These are phyloP conservation scores for Hemileccinum hortonii DNA, from an alignment of 1,284 basidiomycete species.

Conservation along the genomic window DNA sequence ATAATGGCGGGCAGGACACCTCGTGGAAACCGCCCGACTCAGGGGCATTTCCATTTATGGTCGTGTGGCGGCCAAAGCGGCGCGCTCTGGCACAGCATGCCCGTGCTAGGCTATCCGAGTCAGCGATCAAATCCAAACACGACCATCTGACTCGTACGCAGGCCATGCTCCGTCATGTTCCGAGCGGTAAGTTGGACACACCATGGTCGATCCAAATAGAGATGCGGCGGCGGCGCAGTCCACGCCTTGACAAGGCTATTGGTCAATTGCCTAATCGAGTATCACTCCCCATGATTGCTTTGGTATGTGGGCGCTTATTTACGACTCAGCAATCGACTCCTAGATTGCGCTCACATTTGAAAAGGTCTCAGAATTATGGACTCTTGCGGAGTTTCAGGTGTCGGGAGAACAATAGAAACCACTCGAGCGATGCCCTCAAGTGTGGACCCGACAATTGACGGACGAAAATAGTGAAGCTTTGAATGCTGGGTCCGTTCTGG, in stretches of 20 bases:
- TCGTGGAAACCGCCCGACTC: constrained; percentile 8
- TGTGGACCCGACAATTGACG: constrained; percentile 4
- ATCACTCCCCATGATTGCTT: neutral
- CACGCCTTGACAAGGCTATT: too few species aligned
- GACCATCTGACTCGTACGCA: constrained; percentile 16
- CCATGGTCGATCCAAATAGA: neutral
- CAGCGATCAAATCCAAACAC: too few species aligned
- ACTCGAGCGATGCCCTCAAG: neutral
- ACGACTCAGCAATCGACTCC: neutral
- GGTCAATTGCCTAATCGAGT: neutral
- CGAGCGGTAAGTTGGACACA: neutral
- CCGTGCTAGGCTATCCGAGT: neutral
- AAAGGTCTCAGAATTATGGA: constrained; percentile 10
- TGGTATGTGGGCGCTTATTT: constrained; percentile 13
- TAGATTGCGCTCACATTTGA: constrained; percentile 1
- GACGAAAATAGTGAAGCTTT: constrained; percentile 12
- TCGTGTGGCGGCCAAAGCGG: constrained; percentile 8
- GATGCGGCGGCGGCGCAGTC: too few species aligned
- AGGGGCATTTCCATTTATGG: constrained; percentile 26
- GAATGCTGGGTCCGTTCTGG: neutral
- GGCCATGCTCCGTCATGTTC: neutral
- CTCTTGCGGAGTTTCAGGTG: constrained; percentile 1
- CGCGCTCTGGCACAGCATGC: neutral
- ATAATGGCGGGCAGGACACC: constrained; percentile 2
- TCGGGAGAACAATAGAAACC: constrained; percentile 20